A percentile compares a stretch with the other conserved stretches of the same genome.
Evolutionary conservation across 1,139 yeast genomes (phyloP).

Genomic region (Candida tropicalis): DNA sequence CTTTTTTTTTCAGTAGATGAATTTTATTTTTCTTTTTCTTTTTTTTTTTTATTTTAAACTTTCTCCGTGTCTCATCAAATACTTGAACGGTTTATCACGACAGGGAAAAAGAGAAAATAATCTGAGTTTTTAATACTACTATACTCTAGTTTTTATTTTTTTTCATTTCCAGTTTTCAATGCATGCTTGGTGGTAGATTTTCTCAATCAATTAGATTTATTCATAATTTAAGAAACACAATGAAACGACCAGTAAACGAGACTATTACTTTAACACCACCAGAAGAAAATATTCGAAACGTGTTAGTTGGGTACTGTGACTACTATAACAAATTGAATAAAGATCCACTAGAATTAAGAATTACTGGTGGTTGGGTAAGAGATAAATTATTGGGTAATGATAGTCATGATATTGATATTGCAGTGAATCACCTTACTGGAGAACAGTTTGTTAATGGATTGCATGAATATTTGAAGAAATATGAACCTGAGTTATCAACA

Average conservation of each 20-base stretch:
- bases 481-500: slow-evolving; percentile 46
- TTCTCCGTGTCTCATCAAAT: too few species aligned
- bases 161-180: neutral
- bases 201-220: slow-evolving; percentile 1
- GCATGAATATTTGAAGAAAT: slow-evolving; percentile 51
- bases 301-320: slow-evolving; percentile 48
- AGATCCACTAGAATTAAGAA: slow-evolving; percentile 55
- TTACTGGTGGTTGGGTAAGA: slow-evolving; percentile 99
- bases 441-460: slow-evolving; percentile 78
- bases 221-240: slow-evolving; percentile 10
- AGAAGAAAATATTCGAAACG: slow-evolving; percentile 48
- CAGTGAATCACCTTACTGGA: slow-evolving; percentile 82
- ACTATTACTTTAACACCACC: slow-evolving; percentile 43
- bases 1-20: slow-evolving; percentile 1
- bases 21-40: neutral
- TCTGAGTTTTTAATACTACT: neutral
- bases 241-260: slow-evolving; percentile 24
- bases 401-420: slow-evolving; percentile 89
- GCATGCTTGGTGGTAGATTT: slow-evolving; percentile 2
- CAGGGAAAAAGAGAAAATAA: too few species aligned
- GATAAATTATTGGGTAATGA: slow-evolving; percentile 82
- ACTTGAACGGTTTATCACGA: too few species aligned
- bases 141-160: slow-evolving; percentile 9
- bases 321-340: slow-evolving; percentile 30
- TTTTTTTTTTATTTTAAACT: neutral